Evolutionary conservation across 495 filamentous ascomycete genomes (phyloP).

Genomic region (Aspergillus leporis): DNA sequence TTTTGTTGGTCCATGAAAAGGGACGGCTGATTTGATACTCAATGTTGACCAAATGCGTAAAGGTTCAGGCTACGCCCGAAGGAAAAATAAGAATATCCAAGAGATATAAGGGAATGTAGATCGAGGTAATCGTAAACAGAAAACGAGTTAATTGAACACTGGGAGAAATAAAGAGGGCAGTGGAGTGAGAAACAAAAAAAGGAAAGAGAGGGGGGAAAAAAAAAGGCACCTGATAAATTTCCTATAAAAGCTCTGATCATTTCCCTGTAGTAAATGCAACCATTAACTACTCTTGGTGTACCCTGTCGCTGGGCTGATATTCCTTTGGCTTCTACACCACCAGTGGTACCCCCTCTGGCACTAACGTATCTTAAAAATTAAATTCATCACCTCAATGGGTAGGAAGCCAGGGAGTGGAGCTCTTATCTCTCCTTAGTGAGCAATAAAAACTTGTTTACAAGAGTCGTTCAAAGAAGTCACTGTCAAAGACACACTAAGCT

Average conservation of each 20-base stretch:
- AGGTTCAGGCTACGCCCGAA: neutral
- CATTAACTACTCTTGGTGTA: neutral
- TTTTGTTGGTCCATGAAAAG: conserved; percentile 2
- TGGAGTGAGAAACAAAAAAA: conserved; percentile 3
- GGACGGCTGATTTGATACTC: neutral
- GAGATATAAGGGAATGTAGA: neutral
- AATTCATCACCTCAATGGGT: neutral
- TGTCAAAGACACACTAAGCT: neutral
- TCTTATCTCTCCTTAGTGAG: neutral
- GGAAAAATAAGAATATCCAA: neutral
- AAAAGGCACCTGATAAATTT: neutral
- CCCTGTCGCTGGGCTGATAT: neutral
- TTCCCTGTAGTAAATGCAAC: conserved; percentile 1
- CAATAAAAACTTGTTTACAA: neutral
- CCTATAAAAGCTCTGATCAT: conserved; percentile 1
- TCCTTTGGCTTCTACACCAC: neutral
- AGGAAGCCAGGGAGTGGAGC: neutral
- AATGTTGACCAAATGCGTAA: neutral
- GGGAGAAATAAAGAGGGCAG: neutral
- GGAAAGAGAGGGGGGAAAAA: neutral
- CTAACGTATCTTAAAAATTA: conserved; percentile 1
- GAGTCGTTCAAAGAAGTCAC: neutral
- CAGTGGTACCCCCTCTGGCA: neutral
- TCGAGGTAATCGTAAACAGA: neutral
- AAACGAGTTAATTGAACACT: neutral